A percentile compares a stretch with the other conserved stretches of the same genome.
phyloP scores from a whole-genome alignment of 768 basidiomycete genomes.

The Auriculariales sp. region DNA sequence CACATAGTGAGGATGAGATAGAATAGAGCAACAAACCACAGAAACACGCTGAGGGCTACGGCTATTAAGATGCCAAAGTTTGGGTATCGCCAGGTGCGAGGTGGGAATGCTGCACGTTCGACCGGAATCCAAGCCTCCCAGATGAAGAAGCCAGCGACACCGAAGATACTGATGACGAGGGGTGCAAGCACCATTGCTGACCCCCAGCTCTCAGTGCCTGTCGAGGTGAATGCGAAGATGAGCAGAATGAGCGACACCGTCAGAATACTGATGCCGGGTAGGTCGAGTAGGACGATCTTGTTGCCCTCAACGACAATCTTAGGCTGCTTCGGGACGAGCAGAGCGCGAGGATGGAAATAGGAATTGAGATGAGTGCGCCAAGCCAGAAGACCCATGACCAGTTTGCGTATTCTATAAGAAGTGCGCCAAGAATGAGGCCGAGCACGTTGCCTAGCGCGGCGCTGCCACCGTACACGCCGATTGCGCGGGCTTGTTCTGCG shows the following conservation, averaged over 20 bases:
- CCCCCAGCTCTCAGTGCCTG: constrained; percentile 35
- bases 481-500: constrained; percentile 29
- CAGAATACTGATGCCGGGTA: constrained; percentile 1
- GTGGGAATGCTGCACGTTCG: constrained; percentile 29
- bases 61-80: constrained; percentile 27
- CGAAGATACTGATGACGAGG: constrained; percentile 28
- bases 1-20: constrained; percentile 22
- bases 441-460: constrained; percentile 32
- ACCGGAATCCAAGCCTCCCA: constrained; percentile 30
- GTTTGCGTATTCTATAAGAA: constrained; percentile 23
- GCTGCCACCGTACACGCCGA: constrained; percentile 30
- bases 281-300: constrained; percentile 1
- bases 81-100: constrained; percentile 25
- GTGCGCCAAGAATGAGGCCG: constrained; percentile 28
- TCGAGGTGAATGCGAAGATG: constrained; percentile 25
- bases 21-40: constrained; percentile 27
- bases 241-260: constrained; percentile 18
- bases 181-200: constrained; percentile 29
- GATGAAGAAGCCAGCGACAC: constrained; percentile 30
- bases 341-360: constrained; percentile 17
- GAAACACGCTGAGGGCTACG: constrained; percentile 23
- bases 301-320: background rate
- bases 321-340: constrained; percentile 20
- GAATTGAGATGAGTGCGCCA: constrained; percentile 23
- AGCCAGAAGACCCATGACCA: constrained; percentile 42